Evolutionary conservation across 768 basidiomycete genomes (phyloP), one percentile per base, ranked within the genome.

Genomic region (Lactifluus echinatus): DNA sequence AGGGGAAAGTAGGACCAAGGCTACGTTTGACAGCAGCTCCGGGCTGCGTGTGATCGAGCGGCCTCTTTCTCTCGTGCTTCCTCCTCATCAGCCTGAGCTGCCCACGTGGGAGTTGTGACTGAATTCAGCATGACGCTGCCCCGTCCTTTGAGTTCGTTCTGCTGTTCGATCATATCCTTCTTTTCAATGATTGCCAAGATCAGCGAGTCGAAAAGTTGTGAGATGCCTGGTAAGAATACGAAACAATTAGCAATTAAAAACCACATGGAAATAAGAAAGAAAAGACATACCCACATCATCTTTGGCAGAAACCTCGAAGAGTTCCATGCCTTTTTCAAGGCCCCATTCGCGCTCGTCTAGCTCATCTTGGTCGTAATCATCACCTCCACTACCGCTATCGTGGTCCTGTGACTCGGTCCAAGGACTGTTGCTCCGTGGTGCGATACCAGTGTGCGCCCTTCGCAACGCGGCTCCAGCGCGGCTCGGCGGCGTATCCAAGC

Each of bases 281-380:
- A 31, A 12, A 21, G 10, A 73, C 82, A 61, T 60, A 93, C 92
- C 93, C 31, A 73, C 66, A 66, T 89, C 87, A 65, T 93, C 91
- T 71, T 93, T 93, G 52, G 93, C 87, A 43, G 90, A 93, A 19
- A 95, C 90, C 68, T 95, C 90, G 62, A 89, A 90, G 17, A 94
- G 77, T 66, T 88, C 87, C 83, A 93, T 90, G 60, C 83, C 87
- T 67, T 86, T 87, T 67, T 78, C 82, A 37, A 87, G 75, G 5
- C 88, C 87, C 85, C 87, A 89, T 66, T 87, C 86, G 39, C 73
- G 73, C 56, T 81, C 80, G 33, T 80, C 76, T 8, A 67, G 70
- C 8, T 73, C 72, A 19, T 79, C 79, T 5, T 74, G 79, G 14
- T 73, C 76, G 10, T 75, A 70, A 3, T 69, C 75, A 19, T 88